phyloP scores from a whole-genome alignment of 129 eudicot species.

The Flaveria bidentis region DNA sequence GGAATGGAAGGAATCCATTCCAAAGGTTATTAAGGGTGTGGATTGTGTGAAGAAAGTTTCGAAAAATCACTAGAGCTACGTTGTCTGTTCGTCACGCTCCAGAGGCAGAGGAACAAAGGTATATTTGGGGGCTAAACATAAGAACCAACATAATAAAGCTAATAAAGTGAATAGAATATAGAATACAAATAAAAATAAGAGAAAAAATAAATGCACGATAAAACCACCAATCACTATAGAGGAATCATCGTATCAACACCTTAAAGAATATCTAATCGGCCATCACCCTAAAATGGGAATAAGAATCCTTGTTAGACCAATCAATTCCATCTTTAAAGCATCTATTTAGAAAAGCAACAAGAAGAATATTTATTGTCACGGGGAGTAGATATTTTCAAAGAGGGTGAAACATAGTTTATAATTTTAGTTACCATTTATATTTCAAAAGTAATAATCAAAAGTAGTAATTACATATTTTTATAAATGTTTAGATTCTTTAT shows the following conservation, averaged over 20 bases:
- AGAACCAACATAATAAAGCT: neutral
- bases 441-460: too few relatives aligned
- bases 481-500: too few relatives aligned
- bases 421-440: too few relatives aligned
- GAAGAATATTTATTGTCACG: neutral
- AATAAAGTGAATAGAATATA: neutral
- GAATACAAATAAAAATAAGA: neutral
- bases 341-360: neutral
- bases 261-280: neutral
- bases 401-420: neutral
- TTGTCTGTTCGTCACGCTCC: too few relatives aligned
- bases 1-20: too few relatives aligned
- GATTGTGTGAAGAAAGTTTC: too few relatives aligned
- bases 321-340: neutral
- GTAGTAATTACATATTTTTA: too few relatives aligned
- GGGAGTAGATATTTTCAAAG: neutral
- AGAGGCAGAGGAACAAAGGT: too few relatives aligned
- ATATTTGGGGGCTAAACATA: neutral
- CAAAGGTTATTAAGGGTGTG: too few relatives aligned
- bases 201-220: neutral
- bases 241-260: neutral
- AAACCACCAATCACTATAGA: neutral
- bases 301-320: slow-evolving; percentile 6
- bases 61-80: too few relatives aligned
- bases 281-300: neutral